These are phyloP conservation scores for Astrothelium subdiscretum DNA, from an alignment of 495 filamentous ascomycete genomes.

Conservation along the genomic window DNA sequence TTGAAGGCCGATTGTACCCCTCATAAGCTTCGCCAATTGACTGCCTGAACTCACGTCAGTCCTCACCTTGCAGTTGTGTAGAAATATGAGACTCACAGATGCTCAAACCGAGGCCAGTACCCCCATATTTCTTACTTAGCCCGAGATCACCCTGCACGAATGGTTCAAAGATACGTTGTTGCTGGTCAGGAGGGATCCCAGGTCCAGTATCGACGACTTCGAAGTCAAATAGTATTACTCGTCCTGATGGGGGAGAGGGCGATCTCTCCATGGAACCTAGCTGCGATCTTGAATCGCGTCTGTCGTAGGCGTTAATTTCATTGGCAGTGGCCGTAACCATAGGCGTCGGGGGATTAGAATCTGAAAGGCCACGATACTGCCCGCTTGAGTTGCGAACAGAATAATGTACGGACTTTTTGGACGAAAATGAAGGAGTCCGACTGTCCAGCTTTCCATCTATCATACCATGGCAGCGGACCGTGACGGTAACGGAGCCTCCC, in stretches of 20 bases:
- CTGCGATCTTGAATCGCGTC: conserved; percentile 41
- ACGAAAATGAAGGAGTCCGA: background rate
- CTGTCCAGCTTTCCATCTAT: conserved; percentile 22
- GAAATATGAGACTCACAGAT: no score
- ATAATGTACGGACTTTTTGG: conserved; percentile 5
- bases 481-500: conserved; percentile 59
- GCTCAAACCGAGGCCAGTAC: conserved; percentile 80
- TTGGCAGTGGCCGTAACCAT: conserved; percentile 22
- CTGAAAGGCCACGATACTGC: conserved; percentile 12
- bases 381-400: conserved; percentile 20
- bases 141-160: conserved; percentile 88
- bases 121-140: conserved; percentile 79
- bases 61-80: no score
- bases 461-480: conserved; percentile 60
- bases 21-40: conserved; percentile 75
- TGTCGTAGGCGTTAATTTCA: conserved; percentile 24
- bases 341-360: conserved; percentile 6
- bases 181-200: conserved; percentile 69
- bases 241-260: conserved; percentile 51
- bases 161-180: conserved; percentile 78
- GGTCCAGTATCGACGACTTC: conserved; percentile 84
- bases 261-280: conserved; percentile 42
- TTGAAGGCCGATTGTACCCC: conserved; percentile 57
- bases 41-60: no score
- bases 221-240: conserved; percentile 62